Evolutionary conservation across 2,329 filamentous ascomycete genomes (phyloP), one percentile per base, ranked within the genome.

Genomic region (Aspergillus thermomutatus): DNA sequence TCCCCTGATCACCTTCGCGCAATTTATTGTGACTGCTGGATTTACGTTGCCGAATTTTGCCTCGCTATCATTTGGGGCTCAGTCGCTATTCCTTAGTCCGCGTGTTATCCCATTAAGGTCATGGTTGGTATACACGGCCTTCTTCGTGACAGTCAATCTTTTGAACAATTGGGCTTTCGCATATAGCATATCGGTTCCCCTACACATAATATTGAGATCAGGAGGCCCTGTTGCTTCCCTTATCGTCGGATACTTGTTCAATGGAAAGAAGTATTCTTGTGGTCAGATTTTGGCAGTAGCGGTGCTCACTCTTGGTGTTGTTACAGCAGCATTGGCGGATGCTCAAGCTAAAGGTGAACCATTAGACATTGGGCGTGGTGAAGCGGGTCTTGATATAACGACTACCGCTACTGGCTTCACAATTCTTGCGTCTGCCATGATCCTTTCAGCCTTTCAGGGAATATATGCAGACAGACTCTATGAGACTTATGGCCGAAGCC

Each of bases 91-190:
- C 67, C 74, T 97, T 47, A 85, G 84, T 55, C 84, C 84, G 19
- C 92, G 92, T 63, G 86, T 85, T 52, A 91, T 97, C 3, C 94
- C 94, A 0, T 79, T 97, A 54, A 82, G 82, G 49, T 89, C 91
- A 70, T 97, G 94, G 92, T 71, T 90, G 50, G 80, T 93, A 68
- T 97, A 96, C 70, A 96, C 96, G 45, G 79, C 89, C 3, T 84
- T 97, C 65, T 97, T 97, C 76, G 94, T 96, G 72, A 84, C 84
- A 60, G 94, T 99, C 76, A 99, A 97, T 68, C 86, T 97, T 56
- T 78, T 99, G 69, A 99, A 99, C 77, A 99, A 99, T 68, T 93
- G 93, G 80, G 94, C 93, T 6, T 99, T 99, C 74, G 92, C 91
- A 60, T 99, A 97, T 77, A 87, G 92, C 66, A 97, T 99, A 55